Evolutionary conservation across 768 basidiomycete genomes (phyloP).

Genomic region (Mycena epipterygia): DNA sequence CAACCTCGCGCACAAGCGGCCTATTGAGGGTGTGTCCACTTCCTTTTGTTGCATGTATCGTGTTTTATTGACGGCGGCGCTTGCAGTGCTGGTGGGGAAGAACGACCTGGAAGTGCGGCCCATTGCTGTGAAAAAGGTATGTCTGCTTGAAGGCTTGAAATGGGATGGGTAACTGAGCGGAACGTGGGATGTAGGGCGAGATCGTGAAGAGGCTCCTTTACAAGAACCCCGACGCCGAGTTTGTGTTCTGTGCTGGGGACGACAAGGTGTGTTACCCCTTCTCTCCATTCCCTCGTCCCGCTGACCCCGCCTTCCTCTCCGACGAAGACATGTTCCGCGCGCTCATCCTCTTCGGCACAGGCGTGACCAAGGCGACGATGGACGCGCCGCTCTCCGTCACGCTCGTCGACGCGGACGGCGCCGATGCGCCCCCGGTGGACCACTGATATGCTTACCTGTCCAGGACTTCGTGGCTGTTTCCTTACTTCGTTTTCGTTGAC

Average conservation of each 20-base stretch:
- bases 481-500: no score
- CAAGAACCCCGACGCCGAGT: slow-evolving; percentile 93
- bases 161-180: background rate
- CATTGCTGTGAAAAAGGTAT: slow-evolving; percentile 91
- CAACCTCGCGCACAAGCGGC: slow-evolving; percentile 91
- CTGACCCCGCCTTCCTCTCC: slow-evolving; percentile 45
- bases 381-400: slow-evolving; percentile 70
- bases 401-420: slow-evolving; percentile 61
- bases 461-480: no score
- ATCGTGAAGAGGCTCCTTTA: slow-evolving; percentile 96
- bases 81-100: slow-evolving; percentile 91
- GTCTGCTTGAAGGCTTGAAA: slow-evolving; percentile 1
- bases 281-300: background rate
- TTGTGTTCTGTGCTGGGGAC: slow-evolving; percentile 98
- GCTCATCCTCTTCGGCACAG: slow-evolving; percentile 72
- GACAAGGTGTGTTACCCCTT: slow-evolving; percentile 86
- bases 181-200: slow-evolving; percentile 72
- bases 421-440: slow-evolving; percentile 59
- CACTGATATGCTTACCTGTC: no score
- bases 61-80: background rate
- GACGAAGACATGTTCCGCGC: slow-evolving; percentile 99
- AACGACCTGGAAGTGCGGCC: slow-evolving; percentile 99
- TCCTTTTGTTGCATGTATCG: no score
- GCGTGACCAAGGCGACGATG: slow-evolving; percentile 61
- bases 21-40: slow-evolving; percentile 86